Evolutionary conservation across 192 early-diverging fungal species (phyloP).

Genomic region (Gaertneriomyces sp.): DNA sequence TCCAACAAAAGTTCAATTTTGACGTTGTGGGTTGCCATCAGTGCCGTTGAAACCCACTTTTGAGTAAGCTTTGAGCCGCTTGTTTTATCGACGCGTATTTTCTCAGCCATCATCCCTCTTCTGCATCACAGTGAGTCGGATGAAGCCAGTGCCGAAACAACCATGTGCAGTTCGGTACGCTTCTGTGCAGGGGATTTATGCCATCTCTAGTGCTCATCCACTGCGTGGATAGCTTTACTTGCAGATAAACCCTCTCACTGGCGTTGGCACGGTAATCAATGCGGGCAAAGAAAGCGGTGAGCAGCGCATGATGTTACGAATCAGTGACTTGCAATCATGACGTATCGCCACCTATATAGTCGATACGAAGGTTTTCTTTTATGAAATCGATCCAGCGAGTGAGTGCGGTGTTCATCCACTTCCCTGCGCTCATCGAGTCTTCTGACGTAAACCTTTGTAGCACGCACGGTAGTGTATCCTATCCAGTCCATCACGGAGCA

Average conservation of each 20-base stretch:
- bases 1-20: constrained; percentile 1
- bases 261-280: background rate
- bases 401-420: background rate
- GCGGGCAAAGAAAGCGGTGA: background rate
- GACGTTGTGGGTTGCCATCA: background rate
- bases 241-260: background rate
- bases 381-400: background rate
- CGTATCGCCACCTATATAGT: background rate
- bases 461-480: too few species aligned
- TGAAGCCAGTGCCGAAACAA: background rate
- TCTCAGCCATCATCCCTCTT: background rate
- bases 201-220: background rate
- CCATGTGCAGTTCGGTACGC: background rate
- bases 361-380: background rate
- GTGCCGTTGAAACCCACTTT: background rate
- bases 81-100: background rate
- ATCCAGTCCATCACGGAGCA: background rate
- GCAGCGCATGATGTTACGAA: background rate
- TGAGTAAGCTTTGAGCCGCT: background rate
- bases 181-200: background rate
- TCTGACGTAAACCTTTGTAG: too few species aligned
- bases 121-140: background rate
- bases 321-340: background rate
- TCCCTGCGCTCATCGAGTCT: too few species aligned
- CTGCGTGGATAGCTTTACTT: background rate